Conservation (phyloP, 305 asterid genomes). For the Withania somnifera region DNA sequence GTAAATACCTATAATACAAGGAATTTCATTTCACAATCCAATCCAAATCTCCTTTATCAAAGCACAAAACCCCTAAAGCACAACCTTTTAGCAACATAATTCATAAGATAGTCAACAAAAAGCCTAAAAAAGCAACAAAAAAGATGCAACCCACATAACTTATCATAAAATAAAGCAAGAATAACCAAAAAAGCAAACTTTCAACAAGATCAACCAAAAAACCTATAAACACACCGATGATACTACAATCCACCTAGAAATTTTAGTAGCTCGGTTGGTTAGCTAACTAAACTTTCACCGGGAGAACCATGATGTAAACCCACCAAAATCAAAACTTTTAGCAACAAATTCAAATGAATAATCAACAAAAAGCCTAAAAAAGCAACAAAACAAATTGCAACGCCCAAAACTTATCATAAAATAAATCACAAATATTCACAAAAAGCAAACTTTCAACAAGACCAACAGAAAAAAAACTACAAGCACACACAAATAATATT, state of each 20-base stretch:
- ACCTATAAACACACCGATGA: too few species aligned
- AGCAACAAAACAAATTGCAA: not conserved
- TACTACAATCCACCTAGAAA: too few species aligned
- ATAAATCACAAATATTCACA: not conserved
- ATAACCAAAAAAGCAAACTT: too few species aligned
- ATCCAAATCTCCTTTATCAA: not conserved
- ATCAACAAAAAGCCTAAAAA: not conserved
- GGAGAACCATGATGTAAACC: too few species aligned
- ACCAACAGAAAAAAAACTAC: not conserved
- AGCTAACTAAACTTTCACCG: too few species aligned
- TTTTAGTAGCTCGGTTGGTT: too few species aligned
- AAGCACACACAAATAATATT: not conserved
- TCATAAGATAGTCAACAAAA: not conserved
- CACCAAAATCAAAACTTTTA: too few species aligned
- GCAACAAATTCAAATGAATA: too few species aligned
- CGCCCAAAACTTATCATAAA: not conserved
- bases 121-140: not conserved
- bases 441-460: not conserved
- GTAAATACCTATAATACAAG: constrained; percentile 25
- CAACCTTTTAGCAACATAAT: not conserved
- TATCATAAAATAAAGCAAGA: too few species aligned
- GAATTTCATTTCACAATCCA: not conserved
- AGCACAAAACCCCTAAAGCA: not conserved
- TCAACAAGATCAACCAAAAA: too few species aligned
- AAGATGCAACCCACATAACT: too few species aligned